Conservation (phyloP, 768 basidiomycete species). For the Cystobasidium onofrii region DNA sequence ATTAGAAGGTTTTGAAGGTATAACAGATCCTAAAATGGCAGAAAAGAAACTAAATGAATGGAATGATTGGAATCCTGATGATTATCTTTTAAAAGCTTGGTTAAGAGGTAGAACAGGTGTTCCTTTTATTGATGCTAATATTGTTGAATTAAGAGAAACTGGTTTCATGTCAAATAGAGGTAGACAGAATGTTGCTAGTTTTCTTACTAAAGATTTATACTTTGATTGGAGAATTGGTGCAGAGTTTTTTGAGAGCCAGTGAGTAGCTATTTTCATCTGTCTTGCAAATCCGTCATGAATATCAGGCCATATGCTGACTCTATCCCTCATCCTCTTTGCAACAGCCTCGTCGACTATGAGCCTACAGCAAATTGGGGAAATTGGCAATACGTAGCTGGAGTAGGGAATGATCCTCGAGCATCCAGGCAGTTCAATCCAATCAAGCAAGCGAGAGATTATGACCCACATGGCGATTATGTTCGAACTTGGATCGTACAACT, state of each 20-base stretch:
- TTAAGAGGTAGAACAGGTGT: constrained; percentile 8
- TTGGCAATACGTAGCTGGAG: constrained; percentile 38
- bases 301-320: no score
- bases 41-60: constrained; percentile 36
- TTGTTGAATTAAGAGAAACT: constrained; percentile 46
- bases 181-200: constrained; percentile 51
- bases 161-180: constrained; percentile 50
- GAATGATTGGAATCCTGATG: constrained; percentile 39
- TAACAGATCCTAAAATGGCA: constrained; percentile 43
- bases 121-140: constrained; percentile 43
- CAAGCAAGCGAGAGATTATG: constrained; percentile 41
- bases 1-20: constrained; percentile 46
- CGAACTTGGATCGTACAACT: constrained; percentile 38
- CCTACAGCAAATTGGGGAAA: constrained; percentile 39
- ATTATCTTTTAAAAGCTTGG: constrained; percentile 16
- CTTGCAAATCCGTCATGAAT: not conserved
- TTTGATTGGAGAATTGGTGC: constrained; percentile 51
- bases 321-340: no score
- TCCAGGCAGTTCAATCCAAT: constrained; percentile 41
- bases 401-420: constrained; percentile 40
- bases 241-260: constrained; percentile 50
- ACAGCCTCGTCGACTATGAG: constrained; percentile 45
- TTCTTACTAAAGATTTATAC: constrained; percentile 47
- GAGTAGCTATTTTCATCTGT: not conserved
- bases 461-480: constrained; percentile 32